Evolutionary conservation across 1,284 basidiomycete species (phyloP), one percentile per base, ranked within the genome.

Genomic region (Pascua guehoae): DNA sequence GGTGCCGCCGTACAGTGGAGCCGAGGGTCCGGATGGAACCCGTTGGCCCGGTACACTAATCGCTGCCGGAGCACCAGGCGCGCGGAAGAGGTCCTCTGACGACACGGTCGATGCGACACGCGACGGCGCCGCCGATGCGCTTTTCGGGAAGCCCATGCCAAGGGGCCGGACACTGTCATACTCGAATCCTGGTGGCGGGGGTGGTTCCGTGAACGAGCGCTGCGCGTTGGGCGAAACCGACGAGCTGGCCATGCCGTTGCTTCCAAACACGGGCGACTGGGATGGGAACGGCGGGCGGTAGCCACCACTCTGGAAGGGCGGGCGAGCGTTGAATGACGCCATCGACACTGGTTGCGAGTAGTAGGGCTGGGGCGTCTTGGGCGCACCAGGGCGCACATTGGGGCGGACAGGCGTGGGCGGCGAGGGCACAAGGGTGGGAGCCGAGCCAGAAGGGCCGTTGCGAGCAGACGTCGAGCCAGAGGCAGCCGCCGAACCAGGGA

Each of bases 361-460:
- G 56, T 57, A 71, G 15, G 69, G 59, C 48, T 71, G 69, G 41
- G 72, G 68, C 3, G 66, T 69, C 62, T 71, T 70, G 47, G 71
- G 68, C 11, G 64, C 54, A 38, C 63, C 54, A 39, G 56, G 42
- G 58, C 47, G 14, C 47, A 56, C 41, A 45, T 32, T 37, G 37
- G 41, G 50, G 41, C 36, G 41, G 38, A 41, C 45, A 85, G 72
- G 95, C 89, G 54, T 96, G 84, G 80, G 95, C 91, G 47, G 94
- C 90, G 57, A 97, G 88, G 47, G 91, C 92, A 79, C 94, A 1
- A 70, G 70, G 8, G 67, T 63, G 2, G 65, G 60, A 1, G 57
- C 49, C 11, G 62, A 63, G n/a, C 66, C 63, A 10, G 65, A 63
- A 2, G 64, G 51, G 37, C 66, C 70, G 47, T 64, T 68, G 51